phyloP scores from a whole-genome alignment of 352 stramenopile genomes.

The Phytophthora pinifolia region DNA sequence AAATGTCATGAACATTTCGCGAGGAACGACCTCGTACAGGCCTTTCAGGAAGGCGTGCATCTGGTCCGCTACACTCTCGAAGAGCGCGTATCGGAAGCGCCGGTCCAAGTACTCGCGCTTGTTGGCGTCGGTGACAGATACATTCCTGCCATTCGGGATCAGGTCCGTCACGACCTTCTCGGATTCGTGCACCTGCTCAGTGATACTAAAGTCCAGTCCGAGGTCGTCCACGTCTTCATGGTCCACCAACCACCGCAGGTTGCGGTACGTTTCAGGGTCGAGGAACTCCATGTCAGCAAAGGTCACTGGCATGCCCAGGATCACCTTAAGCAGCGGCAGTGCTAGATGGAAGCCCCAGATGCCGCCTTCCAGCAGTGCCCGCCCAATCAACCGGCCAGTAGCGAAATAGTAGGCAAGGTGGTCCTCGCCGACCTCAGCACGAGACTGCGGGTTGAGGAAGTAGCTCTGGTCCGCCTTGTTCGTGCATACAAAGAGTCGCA shows the following conservation, averaged over 20 bases:
- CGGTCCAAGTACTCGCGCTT: constrained; percentile 92
- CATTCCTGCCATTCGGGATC: constrained; percentile 44
- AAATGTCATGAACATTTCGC: constrained; percentile 94
- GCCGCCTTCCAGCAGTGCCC: constrained; percentile 83
- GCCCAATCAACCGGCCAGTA: constrained; percentile 59
- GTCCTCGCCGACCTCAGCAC: constrained; percentile 48
- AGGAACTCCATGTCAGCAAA: constrained; percentile 92
- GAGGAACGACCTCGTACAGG: constrained; percentile 96
- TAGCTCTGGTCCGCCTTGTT: constrained; percentile 65
- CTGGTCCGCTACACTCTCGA: constrained; percentile 57
- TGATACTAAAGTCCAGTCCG: constrained; percentile 63
- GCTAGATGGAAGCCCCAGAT: constrained; percentile 93
- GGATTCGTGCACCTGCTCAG: constrained; percentile 30
- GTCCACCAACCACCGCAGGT: constrained; percentile 52
- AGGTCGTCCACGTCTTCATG: constrained; percentile 55
- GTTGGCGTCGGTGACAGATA: constrained; percentile 95
- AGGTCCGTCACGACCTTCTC: constrained; percentile 47
- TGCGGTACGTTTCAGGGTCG: constrained; percentile 57
- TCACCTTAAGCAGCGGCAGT: constrained; percentile 96
- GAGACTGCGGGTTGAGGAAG: constrained; percentile 64
- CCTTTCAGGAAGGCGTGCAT: constrained; percentile 85
- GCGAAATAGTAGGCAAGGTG: constrained; percentile 66
- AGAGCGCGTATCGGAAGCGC: constrained; percentile 64
- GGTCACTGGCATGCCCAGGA: constrained; percentile 94
- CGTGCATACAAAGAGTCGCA: constrained; percentile 54